Base-by-base conservation (phyloP, 257 asterid genomes). In the Thymus mandschuricus region DNA sequence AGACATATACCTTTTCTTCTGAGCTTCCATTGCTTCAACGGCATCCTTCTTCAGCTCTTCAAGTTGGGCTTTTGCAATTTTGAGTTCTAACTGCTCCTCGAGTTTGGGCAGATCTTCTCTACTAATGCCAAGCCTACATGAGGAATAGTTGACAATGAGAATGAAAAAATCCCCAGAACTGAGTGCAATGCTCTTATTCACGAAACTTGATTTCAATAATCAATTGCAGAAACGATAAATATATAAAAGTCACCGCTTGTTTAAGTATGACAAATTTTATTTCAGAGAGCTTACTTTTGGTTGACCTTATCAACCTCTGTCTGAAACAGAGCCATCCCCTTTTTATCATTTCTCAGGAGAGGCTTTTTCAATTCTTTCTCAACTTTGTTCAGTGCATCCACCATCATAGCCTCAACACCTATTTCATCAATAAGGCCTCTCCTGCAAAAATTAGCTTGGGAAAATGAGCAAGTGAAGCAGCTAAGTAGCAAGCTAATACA, bases 21-120 rank as follows among this genome's bases (percentile, higher is more conserved):
- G 97, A 69, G 97, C 85, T 35, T 89, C 97, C 99, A 94, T 94
- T 71, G 97, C 99, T 74, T 94, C 97, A 64, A 80, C 3, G 41
- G 85, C 89, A 40, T 91, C 96, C 86, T 93, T 93, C 82, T 91
- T 83, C 84, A 94, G 80, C 77, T 89, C 96, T 75, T 86, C 95
- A 52, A 91, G 80, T 60, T 94, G 97, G 38, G 96, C 97, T 82
- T 89, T 91, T 1, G 99, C 95, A 54, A 94, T 81, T 73, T 91
- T 94, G 1, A 85, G 89, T 75, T 94, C 99, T 81, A 94, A 73
- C 72, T 89, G 79, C 72, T 94, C 95, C 81, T 94, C 97, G 10
- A 85, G 88, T 67, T 94, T 94, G 74, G 99, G 97, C 73, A 91
- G 77, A 29, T 91, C 96, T 72, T 89, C 88, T 67, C 43, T 83